These are phyloP conservation scores for Pseudogymnoascus sp. DNA, from an alignment of 2,329 filamentous ascomycete species.

Conservation along the genomic window DNA sequence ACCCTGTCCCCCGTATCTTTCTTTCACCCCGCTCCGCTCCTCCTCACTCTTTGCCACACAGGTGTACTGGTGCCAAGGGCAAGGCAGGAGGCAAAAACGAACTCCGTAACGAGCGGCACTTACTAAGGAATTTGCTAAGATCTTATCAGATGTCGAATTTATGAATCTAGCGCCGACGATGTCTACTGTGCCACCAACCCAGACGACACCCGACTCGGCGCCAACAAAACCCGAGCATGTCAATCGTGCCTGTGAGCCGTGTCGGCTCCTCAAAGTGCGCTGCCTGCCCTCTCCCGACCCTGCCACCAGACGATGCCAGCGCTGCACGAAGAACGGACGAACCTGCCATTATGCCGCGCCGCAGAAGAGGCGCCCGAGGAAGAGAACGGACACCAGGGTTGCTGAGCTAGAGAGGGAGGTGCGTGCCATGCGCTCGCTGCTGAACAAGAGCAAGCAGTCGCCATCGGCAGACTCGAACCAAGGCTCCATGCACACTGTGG, in stretches of 20 bases:
- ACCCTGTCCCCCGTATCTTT: neutral
- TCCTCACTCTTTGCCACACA: neutral
- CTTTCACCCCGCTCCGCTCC: neutral
- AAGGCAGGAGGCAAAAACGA: neutral
- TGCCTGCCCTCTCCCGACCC: constrained; percentile 25
- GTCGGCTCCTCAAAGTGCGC: constrained; percentile 34
- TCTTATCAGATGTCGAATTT: constrained; percentile 8
- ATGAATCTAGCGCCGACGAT: neutral
- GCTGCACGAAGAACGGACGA: constrained; percentile 31
- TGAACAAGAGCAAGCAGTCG: constrained; percentile 21
- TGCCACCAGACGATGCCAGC: constrained; percentile 22
- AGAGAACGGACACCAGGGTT: constrained; percentile 36
- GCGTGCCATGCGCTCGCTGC: constrained; percentile 30
- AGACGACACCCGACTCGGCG: neutral
- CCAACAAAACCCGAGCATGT: neutral
- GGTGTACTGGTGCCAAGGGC: neutral
- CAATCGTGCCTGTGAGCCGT: constrained; percentile 34
- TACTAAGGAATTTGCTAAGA: constrained; percentile 9
- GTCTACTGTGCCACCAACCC: constrained; percentile 4
- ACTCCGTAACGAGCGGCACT: neutral
- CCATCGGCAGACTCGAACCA: neutral
- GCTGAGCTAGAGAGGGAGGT: constrained; percentile 37
- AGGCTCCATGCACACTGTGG: constrained; percentile 1
- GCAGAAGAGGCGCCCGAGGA: constrained; percentile 33
- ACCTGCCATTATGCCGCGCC: constrained; percentile 32